Percentiles rank a stretch among this genome's conserved stretches.
Conservation (phyloP, 2,329 filamentous ascomycete species). For the Davidsoniella virescens region DNA sequence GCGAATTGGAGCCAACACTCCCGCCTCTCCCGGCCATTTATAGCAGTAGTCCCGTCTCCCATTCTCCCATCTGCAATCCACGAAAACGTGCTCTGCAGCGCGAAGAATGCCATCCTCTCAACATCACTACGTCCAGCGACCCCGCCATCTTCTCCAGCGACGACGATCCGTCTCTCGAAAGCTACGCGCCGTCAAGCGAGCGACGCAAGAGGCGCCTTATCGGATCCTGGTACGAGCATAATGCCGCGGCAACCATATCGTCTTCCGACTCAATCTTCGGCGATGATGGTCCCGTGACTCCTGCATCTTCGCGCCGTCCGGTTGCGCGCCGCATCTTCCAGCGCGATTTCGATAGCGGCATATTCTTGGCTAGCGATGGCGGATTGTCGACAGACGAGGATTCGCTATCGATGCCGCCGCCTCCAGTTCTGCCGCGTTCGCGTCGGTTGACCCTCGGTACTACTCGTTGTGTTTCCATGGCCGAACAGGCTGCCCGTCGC, state of each 20-base stretch:
- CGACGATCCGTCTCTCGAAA: conserved; percentile 50
- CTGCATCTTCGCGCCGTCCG: conserved; percentile 12
- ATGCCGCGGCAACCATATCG: conserved; percentile 21
- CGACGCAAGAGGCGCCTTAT: conserved; percentile 45
- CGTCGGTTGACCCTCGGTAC: conserved; percentile 7
- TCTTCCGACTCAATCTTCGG: conserved; percentile 33
- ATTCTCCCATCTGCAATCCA: conserved; percentile 20
- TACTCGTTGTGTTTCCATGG: conserved; percentile 18
- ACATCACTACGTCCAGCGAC: conserved; percentile 49
- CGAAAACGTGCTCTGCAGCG: conserved; percentile 23
- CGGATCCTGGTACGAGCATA: conserved; percentile 52
- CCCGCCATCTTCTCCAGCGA: conserved; percentile 57
- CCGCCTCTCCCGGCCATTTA: conserved; percentile 24
- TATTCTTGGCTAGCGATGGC: conserved; percentile 46
- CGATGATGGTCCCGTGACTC: conserved; percentile 20
- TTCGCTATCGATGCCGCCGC: conserved; percentile 2
- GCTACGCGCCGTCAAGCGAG: conserved; percentile 34
- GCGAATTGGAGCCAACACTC: conserved; percentile 22
- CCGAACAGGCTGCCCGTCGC: conserved; percentile 29
- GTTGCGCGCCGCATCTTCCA: conserved; percentile 36
- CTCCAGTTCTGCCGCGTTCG: background rate
- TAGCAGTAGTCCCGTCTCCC: conserved; percentile 9
- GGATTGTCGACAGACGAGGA: conserved; percentile 6
- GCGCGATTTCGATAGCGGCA: conserved; percentile 50
- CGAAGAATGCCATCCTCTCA: conserved; percentile 18